Evolutionary conservation across 2,329 filamentous ascomycete species (phyloP).

Genomic region (Mycosphaerella sp.): DNA sequence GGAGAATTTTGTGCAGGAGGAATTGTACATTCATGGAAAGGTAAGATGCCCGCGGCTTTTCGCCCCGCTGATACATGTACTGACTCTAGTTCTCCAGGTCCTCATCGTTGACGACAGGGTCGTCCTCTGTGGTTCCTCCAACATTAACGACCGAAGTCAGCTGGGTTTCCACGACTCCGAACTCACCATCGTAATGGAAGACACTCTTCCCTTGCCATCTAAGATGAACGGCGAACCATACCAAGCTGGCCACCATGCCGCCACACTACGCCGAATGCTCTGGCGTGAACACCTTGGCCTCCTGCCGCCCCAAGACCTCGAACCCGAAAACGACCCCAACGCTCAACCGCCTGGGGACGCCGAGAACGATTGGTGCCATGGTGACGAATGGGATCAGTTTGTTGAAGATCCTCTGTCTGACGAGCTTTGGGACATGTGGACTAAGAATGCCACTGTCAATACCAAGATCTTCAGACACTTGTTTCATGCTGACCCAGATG

Average conservation of each 20-base stretch:
- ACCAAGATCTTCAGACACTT: conserved; percentile 70
- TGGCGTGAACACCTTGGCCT: conserved; percentile 90
- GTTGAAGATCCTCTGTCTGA: conserved; percentile 55
- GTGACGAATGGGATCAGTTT: conserved; percentile 54
- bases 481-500: conserved; percentile 84
- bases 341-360: conserved; percentile 66
- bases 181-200: conserved; percentile 82
- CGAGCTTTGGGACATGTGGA: conserved; percentile 61
- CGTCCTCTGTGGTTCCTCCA: conserved; percentile 62
- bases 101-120: conserved; percentile 82
- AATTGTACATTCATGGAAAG: conserved; percentile 92
- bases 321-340: conserved; percentile 63
- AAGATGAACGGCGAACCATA: conserved; percentile 73
- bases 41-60: conserved; percentile 37
- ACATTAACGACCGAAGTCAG: conserved; percentile 87
- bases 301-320: conserved; percentile 62
- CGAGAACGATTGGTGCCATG: conserved; percentile 68
- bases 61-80: conserved; percentile 10
- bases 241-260: conserved; percentile 72
- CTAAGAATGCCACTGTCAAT: conserved; percentile 59
- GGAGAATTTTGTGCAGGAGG: conserved; percentile 87
- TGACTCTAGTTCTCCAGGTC: conserved; percentile 26
- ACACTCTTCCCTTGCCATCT: conserved; percentile 63
- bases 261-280: conserved; percentile 71
- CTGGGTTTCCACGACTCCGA: conserved; percentile 86